Base-by-base conservation (phyloP, 2,329 filamentous ascomycete species). In the Phyllosticta citribraziliensis region DNA sequence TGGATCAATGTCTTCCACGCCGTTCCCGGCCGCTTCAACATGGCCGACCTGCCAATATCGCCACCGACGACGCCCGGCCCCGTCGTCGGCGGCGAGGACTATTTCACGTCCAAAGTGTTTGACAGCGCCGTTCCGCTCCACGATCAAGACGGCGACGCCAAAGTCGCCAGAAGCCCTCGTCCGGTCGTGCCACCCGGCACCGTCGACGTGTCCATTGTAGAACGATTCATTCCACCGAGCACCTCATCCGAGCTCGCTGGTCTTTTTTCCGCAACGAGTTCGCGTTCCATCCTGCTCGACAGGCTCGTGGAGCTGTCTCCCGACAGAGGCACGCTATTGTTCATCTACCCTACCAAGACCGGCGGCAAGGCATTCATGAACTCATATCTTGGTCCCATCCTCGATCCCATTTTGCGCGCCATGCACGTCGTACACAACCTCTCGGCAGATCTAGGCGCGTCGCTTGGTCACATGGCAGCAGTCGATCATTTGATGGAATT, bases 1-100 rank as follows among this genome's bases (percentile, higher is more conserved):
- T 86, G 84, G 75, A 84, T 86, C 70, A 85, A 84, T 63, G 80
- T 87, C 56, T 84, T 83, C 59, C 84, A 87, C 67, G 84, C 84
- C 0, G 81, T 86, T 1, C 83, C 83, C 10, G 81, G 82, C 51
- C 80, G 81, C 58, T 86, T 85, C 72, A 85, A 80, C 60, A 76
- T 87, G 40, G 78, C 79, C 20, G 84, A 85, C 65, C 76, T 87
- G 3, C 84, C 84, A 8, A 82, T 79, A 30, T 86, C 84, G n/a
- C 84, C 84, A 9, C 82, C 84, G 3, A 80, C 76, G 57, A 86
- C 84, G 2, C 84, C 84, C 12, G 78, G 76, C 10, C 76, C 75
- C 4, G 72, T 75, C 0, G 75, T 79, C 40, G 77, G 77, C 20
- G 78, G 78, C 30, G 80, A 84, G 30, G 82, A 85, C 62, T 86